A percentile compares a stretch with the other conserved stretches of the same genome.
phyloP scores from a whole-genome alignment of 306 rosid species.

The Elaeagnus macrophylla region DNA sequence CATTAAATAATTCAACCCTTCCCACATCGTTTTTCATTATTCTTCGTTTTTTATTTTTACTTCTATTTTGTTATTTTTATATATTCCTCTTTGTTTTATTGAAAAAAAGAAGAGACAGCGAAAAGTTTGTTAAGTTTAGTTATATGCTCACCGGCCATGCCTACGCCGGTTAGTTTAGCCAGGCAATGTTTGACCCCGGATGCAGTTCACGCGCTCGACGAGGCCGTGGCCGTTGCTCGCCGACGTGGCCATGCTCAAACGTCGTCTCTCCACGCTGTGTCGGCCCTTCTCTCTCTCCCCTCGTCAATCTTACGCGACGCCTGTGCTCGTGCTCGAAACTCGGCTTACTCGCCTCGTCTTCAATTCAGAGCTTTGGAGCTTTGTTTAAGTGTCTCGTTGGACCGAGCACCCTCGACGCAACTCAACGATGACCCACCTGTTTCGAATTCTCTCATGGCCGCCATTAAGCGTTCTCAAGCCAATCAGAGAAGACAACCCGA shows the following conservation, averaged over 20 bases:
- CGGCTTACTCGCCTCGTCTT: constrained; percentile 72
- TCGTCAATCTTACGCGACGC: constrained; percentile 72
- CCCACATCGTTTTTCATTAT: background rate
- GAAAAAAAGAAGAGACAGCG: background rate
- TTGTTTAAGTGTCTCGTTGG: constrained; percentile 72
- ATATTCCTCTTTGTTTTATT: background rate
- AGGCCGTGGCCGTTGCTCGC: constrained; percentile 82
- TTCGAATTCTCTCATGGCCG: constrained; percentile 96
- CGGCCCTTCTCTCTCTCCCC: constrained; percentile 64
- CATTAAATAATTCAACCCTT: constrained; percentile 14
- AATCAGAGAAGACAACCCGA: constrained; percentile 91
- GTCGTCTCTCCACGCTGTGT: constrained; percentile 83
- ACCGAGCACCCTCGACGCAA: constrained; percentile 65
- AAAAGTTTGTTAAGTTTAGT: background rate
- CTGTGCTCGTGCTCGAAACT: constrained; percentile 71
- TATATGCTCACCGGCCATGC: constrained; percentile 51
- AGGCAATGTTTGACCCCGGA: constrained; percentile 84
- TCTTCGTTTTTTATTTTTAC: background rate
- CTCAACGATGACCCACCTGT: constrained; percentile 65
- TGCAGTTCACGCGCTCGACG: constrained; percentile 73
- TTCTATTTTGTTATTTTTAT: background rate
- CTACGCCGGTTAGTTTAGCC: constrained; percentile 76
- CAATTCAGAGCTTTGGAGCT: constrained; percentile 90
- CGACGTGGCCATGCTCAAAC: constrained; percentile 87
- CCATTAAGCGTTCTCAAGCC: constrained; percentile 90